phyloP scores from a whole-genome alignment of 306 rosid genomes.

The Erythrophleum fordii region DNA sequence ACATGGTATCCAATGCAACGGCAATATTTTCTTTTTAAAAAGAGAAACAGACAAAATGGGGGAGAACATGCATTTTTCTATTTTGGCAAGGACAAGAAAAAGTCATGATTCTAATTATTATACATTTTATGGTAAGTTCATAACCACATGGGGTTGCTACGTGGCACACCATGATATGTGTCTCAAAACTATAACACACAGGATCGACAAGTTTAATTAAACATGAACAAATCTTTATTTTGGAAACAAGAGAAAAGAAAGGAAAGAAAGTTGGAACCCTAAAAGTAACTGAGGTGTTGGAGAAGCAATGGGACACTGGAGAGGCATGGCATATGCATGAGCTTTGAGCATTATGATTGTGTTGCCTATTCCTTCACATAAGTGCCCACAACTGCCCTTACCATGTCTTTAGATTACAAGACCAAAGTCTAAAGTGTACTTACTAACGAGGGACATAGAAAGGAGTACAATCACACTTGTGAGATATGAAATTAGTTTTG shows the following conservation, averaged over 20 bases:
- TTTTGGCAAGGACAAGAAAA: conserved; percentile 16
- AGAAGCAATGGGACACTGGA: conserved; percentile 32
- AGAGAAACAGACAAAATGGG: conserved; percentile 36
- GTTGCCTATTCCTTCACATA: conserved; percentile 41
- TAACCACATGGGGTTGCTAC: conserved; percentile 28
- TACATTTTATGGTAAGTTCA: conserved; percentile 22
- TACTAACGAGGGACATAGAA: too few relatives aligned
- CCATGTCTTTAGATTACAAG: conserved; percentile 12
- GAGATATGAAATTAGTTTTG: too few relatives aligned
- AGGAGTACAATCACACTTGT: too few relatives aligned
- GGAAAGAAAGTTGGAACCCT: neutral
- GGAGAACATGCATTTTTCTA: conserved; percentile 31
- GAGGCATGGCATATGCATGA: conserved; percentile 47
- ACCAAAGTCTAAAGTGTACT: too few relatives aligned
- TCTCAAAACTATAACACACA: conserved; percentile 27
- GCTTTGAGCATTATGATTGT: conserved; percentile 39
- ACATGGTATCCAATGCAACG: conserved; percentile 49
- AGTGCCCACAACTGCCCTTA: conserved; percentile 34
- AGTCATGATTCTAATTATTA: conserved; percentile 27
- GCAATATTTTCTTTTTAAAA: neutral
- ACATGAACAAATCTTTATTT: conserved; percentile 30
- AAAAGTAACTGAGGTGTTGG: conserved; percentile 38
- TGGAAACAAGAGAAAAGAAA: neutral
- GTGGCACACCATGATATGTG: conserved; percentile 22
- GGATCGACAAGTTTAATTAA: conserved; percentile 18